Evolutionary conservation across 2,329 filamentous ascomycete species (phyloP).

Genomic region (Colletotrichum lindemuthianum): DNA sequence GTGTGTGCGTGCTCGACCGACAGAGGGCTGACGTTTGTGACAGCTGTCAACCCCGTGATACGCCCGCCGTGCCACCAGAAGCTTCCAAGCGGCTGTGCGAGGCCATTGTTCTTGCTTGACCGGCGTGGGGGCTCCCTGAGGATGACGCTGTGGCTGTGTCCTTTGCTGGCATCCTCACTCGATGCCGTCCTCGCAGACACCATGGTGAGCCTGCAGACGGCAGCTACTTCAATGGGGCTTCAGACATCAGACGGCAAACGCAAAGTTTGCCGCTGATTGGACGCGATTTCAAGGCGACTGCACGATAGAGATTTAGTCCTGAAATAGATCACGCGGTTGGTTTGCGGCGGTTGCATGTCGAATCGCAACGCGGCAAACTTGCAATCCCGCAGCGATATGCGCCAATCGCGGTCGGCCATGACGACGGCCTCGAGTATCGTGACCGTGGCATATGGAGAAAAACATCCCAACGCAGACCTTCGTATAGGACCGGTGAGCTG

Average conservation of each 20-base stretch:
- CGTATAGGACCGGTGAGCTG: too few species aligned
- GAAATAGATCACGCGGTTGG: not conserved
- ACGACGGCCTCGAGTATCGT: not conserved
- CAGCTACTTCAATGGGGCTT: not conserved
- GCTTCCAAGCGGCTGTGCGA: not conserved
- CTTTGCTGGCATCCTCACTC: not conserved
- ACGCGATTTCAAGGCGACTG: not conserved
- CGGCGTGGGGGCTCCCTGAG: not conserved
- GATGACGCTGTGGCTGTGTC: not conserved
- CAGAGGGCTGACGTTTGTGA: not conserved
- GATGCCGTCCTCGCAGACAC: not conserved
- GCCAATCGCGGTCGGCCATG: not conserved
- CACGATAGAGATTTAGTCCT: not conserved
- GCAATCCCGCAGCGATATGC: not conserved
- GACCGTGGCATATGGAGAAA: not conserved
- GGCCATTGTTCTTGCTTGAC: not conserved
- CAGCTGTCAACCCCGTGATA: not conserved
- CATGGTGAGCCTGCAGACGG: not conserved
- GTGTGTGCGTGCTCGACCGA: too few species aligned
- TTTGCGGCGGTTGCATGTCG: conserved; percentile 5
- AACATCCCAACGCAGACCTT: not conserved
- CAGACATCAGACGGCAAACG: not conserved
- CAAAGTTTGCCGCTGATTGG: not conserved
- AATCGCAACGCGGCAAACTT: not conserved
- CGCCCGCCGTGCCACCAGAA: not conserved